Conservation (phyloP, 1,284 basidiomycete genomes). For the Tylopilus sp. region DNA sequence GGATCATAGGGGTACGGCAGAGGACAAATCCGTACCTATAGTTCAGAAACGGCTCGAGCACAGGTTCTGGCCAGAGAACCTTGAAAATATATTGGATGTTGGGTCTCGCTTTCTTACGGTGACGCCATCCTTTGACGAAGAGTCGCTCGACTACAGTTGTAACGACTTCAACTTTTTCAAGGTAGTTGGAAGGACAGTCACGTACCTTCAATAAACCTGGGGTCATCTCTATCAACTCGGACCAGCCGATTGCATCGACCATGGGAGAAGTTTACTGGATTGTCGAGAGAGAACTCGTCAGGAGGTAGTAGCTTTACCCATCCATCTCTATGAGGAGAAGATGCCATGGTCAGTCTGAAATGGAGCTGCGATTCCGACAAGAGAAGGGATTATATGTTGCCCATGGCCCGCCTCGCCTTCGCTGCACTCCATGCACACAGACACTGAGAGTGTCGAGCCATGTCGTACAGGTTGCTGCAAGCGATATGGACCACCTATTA, state of each 20-base stretch:
- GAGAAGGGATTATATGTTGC: slow-evolving; percentile 20
- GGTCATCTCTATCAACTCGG: slow-evolving; percentile 25
- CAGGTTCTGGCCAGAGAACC: slow-evolving; percentile 43
- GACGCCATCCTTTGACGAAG: slow-evolving; percentile 54
- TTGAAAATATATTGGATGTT: slow-evolving; percentile 50
- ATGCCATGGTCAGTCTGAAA: slow-evolving; percentile 18
- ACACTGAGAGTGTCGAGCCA: slow-evolving; percentile 5
- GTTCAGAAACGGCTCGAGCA: slow-evolving; percentile 43
- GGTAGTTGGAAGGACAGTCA: slow-evolving; percentile 3
- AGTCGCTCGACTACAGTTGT: slow-evolving; percentile 42
- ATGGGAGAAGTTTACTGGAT: slow-evolving; percentile 36
- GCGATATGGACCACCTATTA: slow-evolving; percentile 18
- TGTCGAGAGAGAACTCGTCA: slow-evolving; percentile 45
- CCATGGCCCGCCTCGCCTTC: slow-evolving; percentile 20
- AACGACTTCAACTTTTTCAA: not conserved
- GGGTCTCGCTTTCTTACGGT: slow-evolving; percentile 49
- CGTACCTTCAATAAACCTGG: slow-evolving; percentile 26
- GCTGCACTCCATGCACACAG: slow-evolving; percentile 21
- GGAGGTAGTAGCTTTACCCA: slow-evolving; percentile 30
- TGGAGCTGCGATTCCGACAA: slow-evolving; percentile 1
- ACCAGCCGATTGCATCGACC: slow-evolving; percentile 38
- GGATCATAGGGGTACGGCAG: not conserved
- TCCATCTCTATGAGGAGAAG: slow-evolving; percentile 19
- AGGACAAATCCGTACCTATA: slow-evolving; percentile 40
- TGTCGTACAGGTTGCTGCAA: slow-evolving; percentile 11